These are phyloP conservation scores for Emmonsiellopsis sp. DNA, from an alignment of 2,329 filamentous ascomycete species.

Conservation along the genomic window DNA sequence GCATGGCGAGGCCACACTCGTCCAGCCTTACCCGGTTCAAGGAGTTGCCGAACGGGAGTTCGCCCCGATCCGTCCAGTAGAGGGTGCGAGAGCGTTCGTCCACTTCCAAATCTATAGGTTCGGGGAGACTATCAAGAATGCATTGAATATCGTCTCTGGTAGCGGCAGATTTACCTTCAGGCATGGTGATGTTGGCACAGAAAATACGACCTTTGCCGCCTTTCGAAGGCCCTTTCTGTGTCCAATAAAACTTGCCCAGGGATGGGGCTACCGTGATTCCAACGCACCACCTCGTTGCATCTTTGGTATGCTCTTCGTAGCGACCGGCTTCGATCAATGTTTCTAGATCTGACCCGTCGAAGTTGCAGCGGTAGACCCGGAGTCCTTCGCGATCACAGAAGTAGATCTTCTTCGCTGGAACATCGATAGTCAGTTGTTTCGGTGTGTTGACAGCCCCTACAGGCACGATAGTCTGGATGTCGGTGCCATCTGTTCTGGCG, in stretches of 20 bases:
- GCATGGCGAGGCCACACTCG: slow-evolving; percentile 14
- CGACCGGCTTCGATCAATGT: slow-evolving; percentile 32
- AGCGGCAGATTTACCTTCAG: slow-evolving; percentile 23
- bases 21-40: slow-evolving; percentile 34
- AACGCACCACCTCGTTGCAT: slow-evolving; percentile 44
- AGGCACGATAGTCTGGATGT: slow-evolving; percentile 36
- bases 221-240: slow-evolving; percentile 50
- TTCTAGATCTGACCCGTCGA: slow-evolving; percentile 27
- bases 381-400: slow-evolving; percentile 38
- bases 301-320: slow-evolving; percentile 18
- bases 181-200: slow-evolving; percentile 37
- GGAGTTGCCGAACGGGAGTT: slow-evolving; percentile 46
- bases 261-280: slow-evolving; percentile 42
- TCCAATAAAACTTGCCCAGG: slow-evolving; percentile 48
- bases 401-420: slow-evolving; percentile 24
- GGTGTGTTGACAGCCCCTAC: slow-evolving; percentile 42
- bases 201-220: slow-evolving; percentile 45
- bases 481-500: slow-evolving; percentile 42
- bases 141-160: slow-evolving; percentile 35
- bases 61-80: slow-evolving; percentile 56
- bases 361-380: slow-evolving; percentile 27
- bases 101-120: slow-evolving; percentile 51
- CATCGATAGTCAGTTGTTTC: slow-evolving; percentile 32
- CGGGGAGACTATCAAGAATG: slow-evolving; percentile 40
- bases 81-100: slow-evolving; percentile 38